Conservation (phyloP, 768 basidiomycete genomes). For the Chalciporus pseudorubinellus region DNA sequence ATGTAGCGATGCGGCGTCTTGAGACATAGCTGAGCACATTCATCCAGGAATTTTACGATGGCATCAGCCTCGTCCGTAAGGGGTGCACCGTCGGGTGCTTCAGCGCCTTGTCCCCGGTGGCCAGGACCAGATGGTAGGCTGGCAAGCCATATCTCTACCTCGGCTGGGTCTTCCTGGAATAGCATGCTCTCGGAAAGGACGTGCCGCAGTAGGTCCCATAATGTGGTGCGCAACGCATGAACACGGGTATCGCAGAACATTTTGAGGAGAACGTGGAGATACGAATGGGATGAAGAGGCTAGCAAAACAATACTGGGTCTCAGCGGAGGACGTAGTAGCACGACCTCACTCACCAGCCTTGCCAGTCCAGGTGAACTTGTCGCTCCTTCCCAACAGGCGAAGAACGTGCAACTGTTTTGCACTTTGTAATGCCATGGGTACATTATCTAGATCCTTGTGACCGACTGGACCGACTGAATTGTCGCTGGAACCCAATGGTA, state of each 20-base stretch:
- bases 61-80: slow-evolving; percentile 56
- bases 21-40: slow-evolving; percentile 77
- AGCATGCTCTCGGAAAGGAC: slow-evolving; percentile 71
- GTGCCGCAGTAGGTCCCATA: slow-evolving; percentile 54
- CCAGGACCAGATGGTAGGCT: slow-evolving; percentile 46
- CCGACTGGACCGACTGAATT: no score
- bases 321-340: no score
- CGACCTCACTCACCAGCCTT: slow-evolving; percentile 56
- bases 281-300: slow-evolving; percentile 55
- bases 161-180: slow-evolving; percentile 74
- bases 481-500: no score
- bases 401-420: slow-evolving; percentile 77
- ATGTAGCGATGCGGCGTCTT: slow-evolving; percentile 86
- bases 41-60: slow-evolving; percentile 74
- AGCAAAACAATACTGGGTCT: neutral
- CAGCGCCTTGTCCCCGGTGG: slow-evolving; percentile 12
- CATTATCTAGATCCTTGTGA: slow-evolving; percentile 2
- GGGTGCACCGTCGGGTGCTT: slow-evolving; percentile 50
- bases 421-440: slow-evolving; percentile 40
- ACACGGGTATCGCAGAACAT: slow-evolving; percentile 53
- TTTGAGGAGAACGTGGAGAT: slow-evolving; percentile 70
- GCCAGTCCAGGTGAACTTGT: slow-evolving; percentile 75
- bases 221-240: slow-evolving; percentile 50
- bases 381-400: slow-evolving; percentile 67
- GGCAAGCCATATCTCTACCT: slow-evolving; percentile 72